Percentiles rank a stretch among this genome's conserved stretches.
These are phyloP conservation scores for Climacium dendroides DNA, from an alignment of 225 moss, liverwort and hornwort genomes.

Conservation along the genomic window DNA sequence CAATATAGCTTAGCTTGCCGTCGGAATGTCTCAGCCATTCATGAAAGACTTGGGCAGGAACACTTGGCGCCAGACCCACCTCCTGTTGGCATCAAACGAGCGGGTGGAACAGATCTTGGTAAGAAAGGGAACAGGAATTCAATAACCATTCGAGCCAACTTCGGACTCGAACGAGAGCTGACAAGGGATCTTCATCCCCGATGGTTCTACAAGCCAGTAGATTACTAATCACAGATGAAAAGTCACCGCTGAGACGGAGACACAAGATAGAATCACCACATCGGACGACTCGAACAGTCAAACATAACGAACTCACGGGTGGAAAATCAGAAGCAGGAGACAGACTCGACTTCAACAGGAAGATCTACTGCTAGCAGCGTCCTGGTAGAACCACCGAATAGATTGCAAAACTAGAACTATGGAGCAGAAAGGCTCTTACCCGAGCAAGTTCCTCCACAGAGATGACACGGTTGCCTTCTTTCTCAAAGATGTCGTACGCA, in stretches of 20 bases:
- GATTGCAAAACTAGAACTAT: neutral
- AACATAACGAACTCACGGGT: neutral
- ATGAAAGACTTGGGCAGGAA: constrained; percentile 77
- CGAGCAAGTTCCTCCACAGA: constrained; percentile 84
- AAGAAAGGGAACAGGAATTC: neutral
- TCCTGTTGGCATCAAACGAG: constrained; percentile 27
- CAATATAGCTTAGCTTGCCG: constrained; percentile 77
- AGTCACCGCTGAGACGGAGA: neutral
- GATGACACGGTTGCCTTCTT: constrained; percentile 81
- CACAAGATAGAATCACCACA: neutral
- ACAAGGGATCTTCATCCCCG: neutral
- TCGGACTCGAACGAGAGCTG: neutral
- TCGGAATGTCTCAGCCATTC: constrained; percentile 97
- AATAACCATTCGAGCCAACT: too few relatives aligned
- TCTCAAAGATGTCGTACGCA: constrained; percentile 86
- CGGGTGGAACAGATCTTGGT: neutral
- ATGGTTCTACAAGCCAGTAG: neutral
- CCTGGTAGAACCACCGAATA: neutral
- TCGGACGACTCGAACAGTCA: neutral
- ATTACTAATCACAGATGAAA: neutral
- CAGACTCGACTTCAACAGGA: neutral
- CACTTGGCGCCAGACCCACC: constrained; percentile 72
- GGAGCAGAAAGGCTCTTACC: constrained; percentile 11
- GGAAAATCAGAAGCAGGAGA: neutral
- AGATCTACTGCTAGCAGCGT: neutral